Conservation (phyloP, 2,329 filamentous ascomycete species). For the Trichophyton mentagrophytes region DNA sequence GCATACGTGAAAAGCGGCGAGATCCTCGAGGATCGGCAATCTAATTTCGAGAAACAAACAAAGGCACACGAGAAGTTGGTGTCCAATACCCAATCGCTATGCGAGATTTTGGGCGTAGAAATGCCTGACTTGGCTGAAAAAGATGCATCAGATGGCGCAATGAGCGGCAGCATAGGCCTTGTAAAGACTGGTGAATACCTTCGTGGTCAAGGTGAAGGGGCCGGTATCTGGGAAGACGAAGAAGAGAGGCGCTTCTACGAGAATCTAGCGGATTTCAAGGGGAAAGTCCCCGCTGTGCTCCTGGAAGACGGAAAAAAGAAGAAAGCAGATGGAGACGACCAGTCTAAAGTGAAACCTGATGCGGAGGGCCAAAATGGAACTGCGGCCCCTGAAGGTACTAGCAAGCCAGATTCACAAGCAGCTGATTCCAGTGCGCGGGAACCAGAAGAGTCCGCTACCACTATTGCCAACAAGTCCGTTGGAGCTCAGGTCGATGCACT, state of each 20-base stretch:
- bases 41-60: slow-evolving; percentile 86
- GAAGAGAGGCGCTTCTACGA: slow-evolving; percentile 97
- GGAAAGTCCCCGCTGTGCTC: slow-evolving; percentile 85
- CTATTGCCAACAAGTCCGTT: slow-evolving; percentile 94
- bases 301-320: slow-evolving; percentile 94
- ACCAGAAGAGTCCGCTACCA: slow-evolving; percentile 73
- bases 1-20: slow-evolving; percentile 97
- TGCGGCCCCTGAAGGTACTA: slow-evolving; percentile 13
- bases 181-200: slow-evolving; percentile 91
- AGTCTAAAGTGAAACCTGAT: slow-evolving; percentile 56
- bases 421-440: slow-evolving; percentile 38
- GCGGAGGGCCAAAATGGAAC: slow-evolving; percentile 43
- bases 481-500: slow-evolving; percentile 92
- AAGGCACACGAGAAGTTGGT: slow-evolving; percentile 87
- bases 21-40: slow-evolving; percentile 92
- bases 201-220: slow-evolving; percentile 74
- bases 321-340: slow-evolving; percentile 68
- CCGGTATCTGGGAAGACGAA: slow-evolving; percentile 97
- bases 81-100: slow-evolving; percentile 78
- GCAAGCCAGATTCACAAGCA: slow-evolving; percentile 31
- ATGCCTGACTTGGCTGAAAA: slow-evolving; percentile 89
- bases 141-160: slow-evolving; percentile 52
- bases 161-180: slow-evolving; percentile 72
- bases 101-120: slow-evolving; percentile 74
- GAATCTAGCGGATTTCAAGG: slow-evolving; percentile 86